A percentile compares a stretch with the other conserved stretches of the same genome.
phyloP scores from a whole-genome alignment of 2,329 filamentous ascomycete species.

The Rutstroemia sydowiana region DNA sequence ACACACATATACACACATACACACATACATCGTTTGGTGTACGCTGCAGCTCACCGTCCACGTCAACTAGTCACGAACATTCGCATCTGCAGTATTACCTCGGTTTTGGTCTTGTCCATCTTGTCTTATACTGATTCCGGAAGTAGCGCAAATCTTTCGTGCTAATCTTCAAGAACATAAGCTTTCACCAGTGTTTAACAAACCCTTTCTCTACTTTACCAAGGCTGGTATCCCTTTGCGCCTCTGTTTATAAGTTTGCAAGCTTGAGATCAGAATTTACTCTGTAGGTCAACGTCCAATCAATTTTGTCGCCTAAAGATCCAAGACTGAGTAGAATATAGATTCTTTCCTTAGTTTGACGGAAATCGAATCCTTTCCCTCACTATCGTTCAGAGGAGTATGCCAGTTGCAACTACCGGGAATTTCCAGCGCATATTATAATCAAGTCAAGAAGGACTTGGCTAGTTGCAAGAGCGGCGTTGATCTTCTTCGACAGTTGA shows the following conservation, averaged over 20 bases:
- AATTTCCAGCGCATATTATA: conserved; percentile 12
- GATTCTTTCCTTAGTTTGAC: background rate
- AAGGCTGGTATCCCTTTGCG: background rate
- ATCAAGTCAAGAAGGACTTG: conserved; percentile 11
- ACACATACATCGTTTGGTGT: conserved; percentile 12
- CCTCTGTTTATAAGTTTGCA: too few species aligned
- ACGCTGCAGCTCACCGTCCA: conserved; percentile 23
- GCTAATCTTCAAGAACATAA: conserved; percentile 1
- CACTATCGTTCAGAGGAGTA: conserved; percentile 13
- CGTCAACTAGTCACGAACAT: conserved; percentile 23
- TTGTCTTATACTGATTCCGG: conserved; percentile 19
- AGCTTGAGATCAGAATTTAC: background rate
- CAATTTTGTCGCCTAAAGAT: background rate
- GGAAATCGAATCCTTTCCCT: background rate
- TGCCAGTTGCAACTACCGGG: conserved; percentile 12
- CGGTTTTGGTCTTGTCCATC: conserved; percentile 20
- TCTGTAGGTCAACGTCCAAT: background rate
- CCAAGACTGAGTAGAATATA: background rate
- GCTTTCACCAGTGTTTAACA: conserved; percentile 4
- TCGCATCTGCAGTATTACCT: conserved; percentile 28
- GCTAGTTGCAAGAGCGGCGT: conserved; percentile 14
- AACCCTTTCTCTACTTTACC: conserved; percentile 4
- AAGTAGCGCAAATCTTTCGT: conserved; percentile 16
- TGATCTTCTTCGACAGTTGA: conserved; percentile 15
- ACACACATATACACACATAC: too few species aligned